Conservation (phyloP, 1,139 yeast genomes). For the Geotrichum restrictum region DNA sequence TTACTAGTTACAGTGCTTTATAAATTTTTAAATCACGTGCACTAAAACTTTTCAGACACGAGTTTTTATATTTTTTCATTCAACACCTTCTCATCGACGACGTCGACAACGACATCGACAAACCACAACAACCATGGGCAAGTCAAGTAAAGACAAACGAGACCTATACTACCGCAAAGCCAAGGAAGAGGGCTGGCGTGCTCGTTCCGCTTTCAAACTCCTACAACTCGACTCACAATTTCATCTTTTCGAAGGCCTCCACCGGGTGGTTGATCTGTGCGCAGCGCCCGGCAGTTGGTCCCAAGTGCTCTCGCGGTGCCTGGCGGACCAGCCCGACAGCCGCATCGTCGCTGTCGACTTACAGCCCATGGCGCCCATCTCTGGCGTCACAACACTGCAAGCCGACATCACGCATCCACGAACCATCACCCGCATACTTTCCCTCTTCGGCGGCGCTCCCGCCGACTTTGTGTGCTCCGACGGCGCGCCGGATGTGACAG, state of each 20-base stretch:
- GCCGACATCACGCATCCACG: conserved; percentile 97
- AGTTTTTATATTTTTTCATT: neutral
- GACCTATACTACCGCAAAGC: conserved; percentile 86
- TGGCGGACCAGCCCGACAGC: conserved; percentile 38
- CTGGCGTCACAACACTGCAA: conserved; percentile 80
- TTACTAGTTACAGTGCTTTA: too few relatives aligned
- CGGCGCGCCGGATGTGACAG: conserved; percentile 99
- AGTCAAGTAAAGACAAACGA: conserved; percentile 90
- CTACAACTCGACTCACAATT: conserved; percentile 87
- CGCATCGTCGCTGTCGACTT: conserved; percentile 90
- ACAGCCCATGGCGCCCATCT: conserved; percentile 95
- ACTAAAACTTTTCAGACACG: neutral
- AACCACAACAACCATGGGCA: conserved; percentile 73
- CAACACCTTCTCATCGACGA: neutral
- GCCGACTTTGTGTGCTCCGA: conserved; percentile 96
- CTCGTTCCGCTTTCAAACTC: conserved; percentile 90
- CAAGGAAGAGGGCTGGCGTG: conserved; percentile 96
- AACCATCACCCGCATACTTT: conserved; percentile 69
- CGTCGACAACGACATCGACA: neutral
- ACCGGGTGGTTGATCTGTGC: conserved; percentile 89
- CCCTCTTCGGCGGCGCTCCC: conserved; percentile 80
- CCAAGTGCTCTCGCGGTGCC: conserved; percentile 77
- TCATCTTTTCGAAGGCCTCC: conserved; percentile 66
- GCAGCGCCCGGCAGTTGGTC: conserved; percentile 99
- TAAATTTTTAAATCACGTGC: conserved; percentile 3